phyloP scores from a whole-genome alignment of 345 rosid species.

The Geranium rotundifolium region DNA sequence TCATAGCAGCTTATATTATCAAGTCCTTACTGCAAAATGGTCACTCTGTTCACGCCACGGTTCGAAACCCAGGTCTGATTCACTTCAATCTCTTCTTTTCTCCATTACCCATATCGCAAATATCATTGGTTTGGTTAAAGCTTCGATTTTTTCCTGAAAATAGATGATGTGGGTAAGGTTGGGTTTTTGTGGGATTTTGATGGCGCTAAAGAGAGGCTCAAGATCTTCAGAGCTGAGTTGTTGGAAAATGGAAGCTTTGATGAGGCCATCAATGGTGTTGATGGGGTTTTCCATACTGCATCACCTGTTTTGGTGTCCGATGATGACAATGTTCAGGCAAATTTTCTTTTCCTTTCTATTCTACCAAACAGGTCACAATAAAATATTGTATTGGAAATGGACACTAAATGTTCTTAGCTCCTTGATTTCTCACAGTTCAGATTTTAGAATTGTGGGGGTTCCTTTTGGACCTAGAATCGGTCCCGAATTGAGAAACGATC shows the following conservation, averaged over 20 bases:
- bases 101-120: neutral
- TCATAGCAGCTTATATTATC: slow-evolving; percentile 66
- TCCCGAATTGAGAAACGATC: no score
- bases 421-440: no score
- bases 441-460: no score
- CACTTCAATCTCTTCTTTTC: no score
- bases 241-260: slow-evolving; percentile 55
- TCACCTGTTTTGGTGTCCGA: slow-evolving; percentile 70
- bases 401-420: no score
- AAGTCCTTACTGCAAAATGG: slow-evolving; percentile 59
- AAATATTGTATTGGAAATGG: no score
- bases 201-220: slow-evolving; percentile 63
- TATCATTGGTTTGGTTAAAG: neutral
- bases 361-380: no score
- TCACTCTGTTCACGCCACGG: slow-evolving; percentile 57
- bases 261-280: slow-evolving; percentile 52
- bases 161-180: slow-evolving; percentile 45
- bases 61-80: slow-evolving; percentile 55
- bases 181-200: slow-evolving; percentile 39
- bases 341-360: no score
- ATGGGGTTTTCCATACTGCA: slow-evolving; percentile 80
- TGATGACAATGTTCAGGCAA: slow-evolving; percentile 22
- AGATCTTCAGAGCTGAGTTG: slow-evolving; percentile 61
- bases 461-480: no score
- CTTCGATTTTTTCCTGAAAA: neutral